Conservation (phyloP, 257 asterid genomes). For the Primulina eburnea region DNA sequence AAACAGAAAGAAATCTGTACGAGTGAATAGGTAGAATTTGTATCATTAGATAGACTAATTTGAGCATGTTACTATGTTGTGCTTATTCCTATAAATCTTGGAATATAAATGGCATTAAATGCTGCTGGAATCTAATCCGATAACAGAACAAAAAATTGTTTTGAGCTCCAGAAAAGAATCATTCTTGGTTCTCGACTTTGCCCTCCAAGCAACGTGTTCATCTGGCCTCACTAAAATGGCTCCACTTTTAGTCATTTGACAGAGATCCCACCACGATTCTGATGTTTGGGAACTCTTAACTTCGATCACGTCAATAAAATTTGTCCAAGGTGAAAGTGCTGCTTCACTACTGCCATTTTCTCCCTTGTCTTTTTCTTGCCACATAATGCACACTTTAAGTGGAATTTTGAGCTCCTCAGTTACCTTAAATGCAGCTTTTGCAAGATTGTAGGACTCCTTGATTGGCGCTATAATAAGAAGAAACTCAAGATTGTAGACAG, state of each 20-base stretch:
- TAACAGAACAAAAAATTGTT: slow-evolving; percentile 42
- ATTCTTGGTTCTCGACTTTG: slow-evolving; percentile 33
- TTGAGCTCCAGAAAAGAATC: slow-evolving; percentile 46
- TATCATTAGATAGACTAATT: not conserved
- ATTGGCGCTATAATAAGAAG: slow-evolving; percentile 78
- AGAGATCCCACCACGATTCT: slow-evolving; percentile 84
- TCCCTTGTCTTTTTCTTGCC: slow-evolving; percentile 45
- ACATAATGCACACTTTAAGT: slow-evolving; percentile 62
- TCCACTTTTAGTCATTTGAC: slow-evolving; percentile 62
- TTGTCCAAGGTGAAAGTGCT: slow-evolving; percentile 57
- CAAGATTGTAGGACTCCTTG: slow-evolving; percentile 61
- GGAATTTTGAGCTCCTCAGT: slow-evolving; percentile 50
- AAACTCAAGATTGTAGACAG: slow-evolving; percentile 42
- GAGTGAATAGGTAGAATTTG: not conserved
- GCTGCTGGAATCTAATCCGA: slow-evolving; percentile 35
- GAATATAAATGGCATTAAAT: slow-evolving; percentile 9
- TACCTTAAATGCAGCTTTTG: slow-evolving; percentile 62
- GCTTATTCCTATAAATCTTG: slow-evolving; percentile 5
- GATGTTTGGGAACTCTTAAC: slow-evolving; percentile 38
- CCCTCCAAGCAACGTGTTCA: slow-evolving; percentile 85
- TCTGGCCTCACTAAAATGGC: slow-evolving; percentile 94
- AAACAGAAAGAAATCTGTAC: not conserved
- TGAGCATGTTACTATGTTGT: not conserved
- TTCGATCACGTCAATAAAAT: slow-evolving; percentile 57
- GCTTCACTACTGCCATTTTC: slow-evolving; percentile 35